Evolutionary conservation across 192 early-diverging fungal genomes (phyloP), one percentile per base, ranked within the genome.

Genomic region (Oehlia diaphana): DNA sequence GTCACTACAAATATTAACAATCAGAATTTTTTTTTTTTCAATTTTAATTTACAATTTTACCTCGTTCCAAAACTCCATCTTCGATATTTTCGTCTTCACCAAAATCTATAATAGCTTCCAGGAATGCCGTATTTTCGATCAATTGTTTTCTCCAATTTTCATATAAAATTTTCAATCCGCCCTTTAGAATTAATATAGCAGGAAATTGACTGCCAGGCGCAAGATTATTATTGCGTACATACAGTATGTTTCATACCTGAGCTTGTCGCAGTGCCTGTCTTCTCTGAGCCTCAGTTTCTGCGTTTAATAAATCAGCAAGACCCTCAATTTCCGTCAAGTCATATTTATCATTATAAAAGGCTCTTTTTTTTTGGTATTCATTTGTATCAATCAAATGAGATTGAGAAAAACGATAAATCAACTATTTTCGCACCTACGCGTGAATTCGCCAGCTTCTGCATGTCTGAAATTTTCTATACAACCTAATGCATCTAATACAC

Each of bases 11-110:
- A 83, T 77, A 39, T 79, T 78, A 13, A 58, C 61, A 7, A 81
- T 72, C 14, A 84, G 39, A 16, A 21, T 9, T 8, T 8, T 42
- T 42, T 42, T n/a, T 39, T 8, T 75, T 16, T 28, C 49, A 49
- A 63, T 42, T 19, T 44, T 44, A 44, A 9, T 31, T 31, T 31
- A 31, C 31, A 66, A 63, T 39, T 12, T 68, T 82, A 87, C 89
- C 89, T 76, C 83, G 79, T n/a, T 87, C 83, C 9, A 88, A 84
- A 0, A 93, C 88, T 33, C 84, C 90, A 50, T 93, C 91, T 63
- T 95, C 94, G 49, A 95, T 92, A 26, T 92, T 88, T 72, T 95
- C 94, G 66, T 95, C 93, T 77, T 94, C 94, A 63, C 91, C 88
- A 85, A 95, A 95, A 53, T 95, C 94, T 28, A 95, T 93, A 2